A percentile compares a stretch with the other conserved stretches of the same genome.
Conservation (phyloP, 805 yeast species). For the Kodamaea leandrae region DNA sequence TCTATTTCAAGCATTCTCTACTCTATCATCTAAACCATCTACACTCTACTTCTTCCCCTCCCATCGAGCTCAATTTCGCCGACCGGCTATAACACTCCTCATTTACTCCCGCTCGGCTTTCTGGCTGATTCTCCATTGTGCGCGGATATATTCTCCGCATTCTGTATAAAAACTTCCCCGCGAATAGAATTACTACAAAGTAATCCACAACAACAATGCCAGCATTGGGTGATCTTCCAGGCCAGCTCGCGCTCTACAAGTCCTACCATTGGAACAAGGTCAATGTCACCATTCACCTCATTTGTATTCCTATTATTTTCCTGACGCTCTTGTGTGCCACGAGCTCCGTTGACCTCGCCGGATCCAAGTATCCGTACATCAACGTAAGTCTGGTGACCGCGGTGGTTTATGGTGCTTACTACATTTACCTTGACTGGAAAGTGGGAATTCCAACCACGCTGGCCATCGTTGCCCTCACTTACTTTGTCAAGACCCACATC, state of each 20-base stretch:
- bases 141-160: background rate
- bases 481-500: slow-evolving; percentile 16
- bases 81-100: too few species aligned
- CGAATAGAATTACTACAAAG: too few species aligned
- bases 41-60: too few species aligned
- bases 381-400: slow-evolving; percentile 50
- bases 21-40: too few species aligned
- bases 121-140: background rate
- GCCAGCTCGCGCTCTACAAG: slow-evolving; percentile 42
- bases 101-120: background rate
- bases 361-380: slow-evolving; percentile 23
- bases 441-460: slow-evolving; percentile 33
- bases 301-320: slow-evolving; percentile 78
- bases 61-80: too few species aligned
- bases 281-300: slow-evolving; percentile 74
- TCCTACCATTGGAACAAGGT: slow-evolving; percentile 50
- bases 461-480: slow-evolving; percentile 23
- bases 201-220: slow-evolving; percentile 21
- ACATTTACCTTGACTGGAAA: slow-evolving; percentile 52
- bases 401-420: slow-evolving; percentile 53
- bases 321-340: slow-evolving; percentile 48
- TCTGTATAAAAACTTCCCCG: background rate
- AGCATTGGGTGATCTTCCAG: slow-evolving; percentile 33
- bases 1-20: too few species aligned
- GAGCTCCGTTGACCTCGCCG: slow-evolving; percentile 22